Conservation (phyloP, 2,329 filamentous ascomycete species). For the Microdochium nivale region DNA sequence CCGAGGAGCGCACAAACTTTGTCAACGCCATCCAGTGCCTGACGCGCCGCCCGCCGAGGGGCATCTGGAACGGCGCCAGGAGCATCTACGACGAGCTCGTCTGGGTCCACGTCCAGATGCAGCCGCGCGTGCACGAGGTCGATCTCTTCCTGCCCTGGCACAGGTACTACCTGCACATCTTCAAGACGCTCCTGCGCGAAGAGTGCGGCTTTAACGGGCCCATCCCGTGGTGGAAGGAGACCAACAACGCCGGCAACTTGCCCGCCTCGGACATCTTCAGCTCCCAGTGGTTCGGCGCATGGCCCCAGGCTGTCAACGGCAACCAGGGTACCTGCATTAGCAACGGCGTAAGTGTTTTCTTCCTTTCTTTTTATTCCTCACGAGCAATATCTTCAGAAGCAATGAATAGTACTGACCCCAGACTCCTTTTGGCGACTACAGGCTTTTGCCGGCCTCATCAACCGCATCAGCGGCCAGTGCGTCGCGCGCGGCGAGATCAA, state of each 20-base stretch:
- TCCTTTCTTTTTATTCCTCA: background rate
- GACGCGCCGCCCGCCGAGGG: background rate
- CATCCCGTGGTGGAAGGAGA: constrained; percentile 25
- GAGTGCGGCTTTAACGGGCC: constrained; percentile 22
- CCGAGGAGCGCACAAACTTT: background rate
- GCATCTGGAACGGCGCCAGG: constrained; percentile 1
- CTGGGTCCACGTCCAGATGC: constrained; percentile 19
- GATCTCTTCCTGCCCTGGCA: constrained; percentile 23
- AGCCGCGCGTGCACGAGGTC: constrained; percentile 21
- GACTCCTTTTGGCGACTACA: background rate
- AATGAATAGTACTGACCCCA: background rate
- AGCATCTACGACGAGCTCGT: constrained; percentile 24
- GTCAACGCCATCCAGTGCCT: background rate
- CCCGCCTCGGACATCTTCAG: constrained; percentile 18
- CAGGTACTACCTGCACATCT: constrained; percentile 21
- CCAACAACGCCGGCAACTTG: constrained; percentile 21
- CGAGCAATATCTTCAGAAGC: background rate
- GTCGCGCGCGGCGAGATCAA: constrained; percentile 14
- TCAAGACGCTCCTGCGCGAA: constrained; percentile 20
- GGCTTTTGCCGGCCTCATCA: background rate
- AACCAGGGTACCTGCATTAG: constrained; percentile 17
- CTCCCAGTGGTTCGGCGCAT: constrained; percentile 17
- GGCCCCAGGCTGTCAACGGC: constrained; percentile 14
- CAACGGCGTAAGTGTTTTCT: constrained; percentile 8
- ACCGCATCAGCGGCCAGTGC: constrained; percentile 17